Evolutionary conservation across 768 basidiomycete genomes (phyloP).

Genomic region (Filobasidium floriforme): DNA sequence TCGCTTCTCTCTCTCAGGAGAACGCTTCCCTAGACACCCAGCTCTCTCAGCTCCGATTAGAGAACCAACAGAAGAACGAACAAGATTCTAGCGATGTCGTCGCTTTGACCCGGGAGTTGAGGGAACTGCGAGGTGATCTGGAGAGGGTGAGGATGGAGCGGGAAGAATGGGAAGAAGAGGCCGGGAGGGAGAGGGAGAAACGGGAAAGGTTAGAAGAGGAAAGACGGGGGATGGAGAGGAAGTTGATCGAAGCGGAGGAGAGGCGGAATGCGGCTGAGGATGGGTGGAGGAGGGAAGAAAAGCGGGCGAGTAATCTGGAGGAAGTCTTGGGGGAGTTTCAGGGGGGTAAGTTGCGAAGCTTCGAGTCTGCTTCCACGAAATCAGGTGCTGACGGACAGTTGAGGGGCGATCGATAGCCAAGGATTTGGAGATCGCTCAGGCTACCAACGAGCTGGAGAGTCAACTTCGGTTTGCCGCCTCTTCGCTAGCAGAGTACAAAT

Average conservation of each 20-base stretch:
- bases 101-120: slow-evolving; percentile 56
- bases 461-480: slow-evolving; percentile 64
- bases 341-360: slow-evolving; percentile 55
- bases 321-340: slow-evolving; percentile 94
- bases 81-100: slow-evolving; percentile 38
- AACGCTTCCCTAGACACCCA: slow-evolving; percentile 62
- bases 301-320: slow-evolving; percentile 75
- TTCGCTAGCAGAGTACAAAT: slow-evolving; percentile 81
- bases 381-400: slow-evolving; percentile 14
- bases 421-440: slow-evolving; percentile 78
- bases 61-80: slow-evolving; percentile 33
- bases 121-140: slow-evolving; percentile 75
- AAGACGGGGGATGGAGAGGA: slow-evolving; percentile 55
- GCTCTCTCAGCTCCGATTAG: slow-evolving; percentile 48
- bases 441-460: slow-evolving; percentile 70
- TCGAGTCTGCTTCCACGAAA: slow-evolving; percentile 13
- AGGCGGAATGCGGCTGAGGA: slow-evolving; percentile 55
- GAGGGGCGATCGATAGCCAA: slow-evolving; percentile 55
- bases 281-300: slow-evolving; percentile 51
- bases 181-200: slow-evolving; percentile 60
- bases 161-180: slow-evolving; percentile 61
- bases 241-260: slow-evolving; percentile 61
- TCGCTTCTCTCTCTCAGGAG: slow-evolving; percentile 68
- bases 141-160: slow-evolving; percentile 78
- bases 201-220: slow-evolving; percentile 63